A percentile compares a stretch with the other conserved stretches of the same genome.
These are phyloP conservation scores for Ceratocystis albifundus DNA, from an alignment of 2,329 filamentous ascomycete species.

Conservation along the genomic window DNA sequence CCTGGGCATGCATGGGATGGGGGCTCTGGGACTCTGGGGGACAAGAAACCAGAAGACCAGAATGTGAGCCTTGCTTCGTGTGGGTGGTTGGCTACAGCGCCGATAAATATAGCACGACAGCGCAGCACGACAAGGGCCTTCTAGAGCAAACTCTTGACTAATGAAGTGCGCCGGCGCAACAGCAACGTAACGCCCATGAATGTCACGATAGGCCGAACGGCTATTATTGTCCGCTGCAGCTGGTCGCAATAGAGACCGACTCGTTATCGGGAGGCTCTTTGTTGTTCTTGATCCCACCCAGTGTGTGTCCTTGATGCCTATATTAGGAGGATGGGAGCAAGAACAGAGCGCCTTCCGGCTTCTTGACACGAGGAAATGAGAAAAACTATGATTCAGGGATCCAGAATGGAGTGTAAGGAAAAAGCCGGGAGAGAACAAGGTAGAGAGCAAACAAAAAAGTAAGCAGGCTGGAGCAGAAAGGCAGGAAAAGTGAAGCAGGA, in stretches of 20 bases:
- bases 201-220: no score
- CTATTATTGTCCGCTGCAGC: no score
- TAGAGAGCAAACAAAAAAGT: background rate
- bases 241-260: no score
- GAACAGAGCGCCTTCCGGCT: background rate
- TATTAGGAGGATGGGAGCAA: background rate
- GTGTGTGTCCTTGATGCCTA: no score
- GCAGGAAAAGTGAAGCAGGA: background rate
- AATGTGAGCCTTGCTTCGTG: background rate
- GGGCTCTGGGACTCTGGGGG: no score
- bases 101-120: background rate
- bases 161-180: no score
- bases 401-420: background rate
- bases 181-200: no score
- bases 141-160: no score
- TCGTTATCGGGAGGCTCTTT: no score
- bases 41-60: no score
- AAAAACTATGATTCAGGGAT: background rate
- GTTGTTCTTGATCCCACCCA: no score
- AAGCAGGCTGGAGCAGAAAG: background rate
- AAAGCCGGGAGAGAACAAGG: background rate
- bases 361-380: background rate
- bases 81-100: background rate
- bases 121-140: no score
- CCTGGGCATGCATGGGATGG: background rate